Evolutionary conservation across 257 asterid species (phyloP).

Genomic region (Craterostigma plantagineum): DNA sequence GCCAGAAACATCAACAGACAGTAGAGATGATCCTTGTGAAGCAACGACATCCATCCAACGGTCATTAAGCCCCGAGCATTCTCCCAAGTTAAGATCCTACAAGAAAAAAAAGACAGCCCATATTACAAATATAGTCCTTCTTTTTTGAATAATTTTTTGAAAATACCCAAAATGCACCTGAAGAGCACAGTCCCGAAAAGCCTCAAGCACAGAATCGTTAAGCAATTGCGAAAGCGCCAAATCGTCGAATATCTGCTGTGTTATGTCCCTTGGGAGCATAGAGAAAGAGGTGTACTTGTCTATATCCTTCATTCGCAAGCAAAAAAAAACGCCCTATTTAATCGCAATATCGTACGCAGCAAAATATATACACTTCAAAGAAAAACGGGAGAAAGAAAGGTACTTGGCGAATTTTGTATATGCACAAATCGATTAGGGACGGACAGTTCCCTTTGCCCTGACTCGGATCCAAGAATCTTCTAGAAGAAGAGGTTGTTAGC

Average conservation of each 20-base stretch:
- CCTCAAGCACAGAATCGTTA: conserved; percentile 39
- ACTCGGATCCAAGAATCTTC: conserved; percentile 34
- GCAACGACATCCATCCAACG: conserved; percentile 69
- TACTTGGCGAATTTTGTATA: conserved; percentile 59
- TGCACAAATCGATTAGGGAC: conserved; percentile 73
- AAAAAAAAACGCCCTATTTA: neutral
- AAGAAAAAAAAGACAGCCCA: conserved; percentile 5
- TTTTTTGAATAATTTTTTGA: no score
- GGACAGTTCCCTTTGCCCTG: conserved; percentile 43
- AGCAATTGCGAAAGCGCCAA: conserved; percentile 50
- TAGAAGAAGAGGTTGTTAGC: conserved; percentile 50
- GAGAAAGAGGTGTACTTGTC: conserved; percentile 46
- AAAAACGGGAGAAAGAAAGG: conserved; percentile 10
- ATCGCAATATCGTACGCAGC: neutral
- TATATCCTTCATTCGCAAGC: conserved; percentile 39
- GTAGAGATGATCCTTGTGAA: conserved; percentile 80
- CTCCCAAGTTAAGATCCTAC: conserved; percentile 88
- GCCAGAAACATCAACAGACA: conserved; percentile 67
- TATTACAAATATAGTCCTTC: no score
- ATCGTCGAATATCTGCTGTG: conserved; percentile 82
- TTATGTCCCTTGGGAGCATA: conserved; percentile 76
- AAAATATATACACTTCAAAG: neutral
- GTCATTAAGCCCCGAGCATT: conserved; percentile 56
- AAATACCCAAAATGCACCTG: conserved; percentile 62
- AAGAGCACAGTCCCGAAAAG: conserved; percentile 92